A percentile compares a stretch with the other conserved stretches of the same genome.
Evolutionary conservation across 495 filamentous ascomycete genomes (phyloP).

Genomic region (Podospora conica): DNA sequence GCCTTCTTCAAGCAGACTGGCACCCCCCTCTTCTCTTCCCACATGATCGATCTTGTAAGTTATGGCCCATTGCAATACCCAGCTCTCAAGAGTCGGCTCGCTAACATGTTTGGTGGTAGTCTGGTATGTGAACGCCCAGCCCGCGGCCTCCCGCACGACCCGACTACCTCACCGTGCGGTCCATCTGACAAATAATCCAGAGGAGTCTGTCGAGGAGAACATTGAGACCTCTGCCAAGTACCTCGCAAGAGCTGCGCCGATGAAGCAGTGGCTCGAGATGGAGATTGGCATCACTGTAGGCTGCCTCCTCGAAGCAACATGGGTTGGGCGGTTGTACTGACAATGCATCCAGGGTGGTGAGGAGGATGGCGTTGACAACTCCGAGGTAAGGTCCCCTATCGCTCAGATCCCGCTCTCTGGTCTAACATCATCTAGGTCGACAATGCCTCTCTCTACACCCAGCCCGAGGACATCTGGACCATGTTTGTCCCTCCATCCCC

Average conservation of each 20-base stretch:
- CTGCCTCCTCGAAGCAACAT: slow-evolving; percentile 35
- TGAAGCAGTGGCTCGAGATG: slow-evolving; percentile 99
- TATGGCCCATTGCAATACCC: background rate
- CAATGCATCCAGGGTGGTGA: slow-evolving; percentile 45
- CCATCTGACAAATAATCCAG: slow-evolving; percentile 30
- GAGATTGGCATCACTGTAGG: slow-evolving; percentile 46
- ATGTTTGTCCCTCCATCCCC: slow-evolving; percentile 46
- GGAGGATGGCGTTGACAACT: slow-evolving; percentile 27
- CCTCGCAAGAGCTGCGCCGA: slow-evolving; percentile 80
- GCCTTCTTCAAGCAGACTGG: slow-evolving; percentile 84
- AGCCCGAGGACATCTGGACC: slow-evolving; percentile 87
- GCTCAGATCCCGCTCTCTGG: too few species aligned
- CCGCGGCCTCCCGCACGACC: too few species aligned
- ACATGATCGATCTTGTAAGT: slow-evolving; percentile 85
- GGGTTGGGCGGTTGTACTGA: slow-evolving; percentile 76
- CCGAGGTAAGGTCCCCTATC: background rate
- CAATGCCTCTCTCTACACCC: slow-evolving; percentile 95
- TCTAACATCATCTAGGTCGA: slow-evolving; percentile 49
- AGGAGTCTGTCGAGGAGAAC: slow-evolving; percentile 85
- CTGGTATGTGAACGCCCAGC: background rate
- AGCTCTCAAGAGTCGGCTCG: background rate
- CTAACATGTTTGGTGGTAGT: background rate
- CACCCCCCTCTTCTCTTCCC: slow-evolving; percentile 86
- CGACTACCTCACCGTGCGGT: background rate
- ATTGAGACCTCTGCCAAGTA: slow-evolving; percentile 85